Conservation (phyloP, 2,329 filamentous ascomycete genomes). For the Chaetomium sp. region DNA sequence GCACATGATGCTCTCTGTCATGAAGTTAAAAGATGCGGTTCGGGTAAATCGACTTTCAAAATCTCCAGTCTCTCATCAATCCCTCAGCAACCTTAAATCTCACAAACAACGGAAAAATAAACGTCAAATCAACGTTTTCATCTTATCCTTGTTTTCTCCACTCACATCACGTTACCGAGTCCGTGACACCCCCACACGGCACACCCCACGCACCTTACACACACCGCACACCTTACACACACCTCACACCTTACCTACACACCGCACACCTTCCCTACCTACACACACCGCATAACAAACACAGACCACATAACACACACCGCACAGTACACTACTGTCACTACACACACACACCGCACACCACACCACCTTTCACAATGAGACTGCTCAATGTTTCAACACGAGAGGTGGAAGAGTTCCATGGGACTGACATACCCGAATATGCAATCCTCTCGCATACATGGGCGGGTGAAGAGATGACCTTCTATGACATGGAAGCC, state of each 20-base stretch:
- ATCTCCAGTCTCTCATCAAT: background rate
- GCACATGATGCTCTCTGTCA: background rate
- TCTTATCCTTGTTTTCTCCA: background rate
- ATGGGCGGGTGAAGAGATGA: constrained; percentile 37
- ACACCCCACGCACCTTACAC: background rate
- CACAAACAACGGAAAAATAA: background rate
- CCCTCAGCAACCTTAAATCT: background rate
- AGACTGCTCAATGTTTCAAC: constrained; percentile 43
- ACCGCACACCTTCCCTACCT: too few species aligned
- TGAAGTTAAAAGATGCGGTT: background rate
- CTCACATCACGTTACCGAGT: too few species aligned
- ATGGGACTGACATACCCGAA: constrained; percentile 33
- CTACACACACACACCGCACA: background rate
- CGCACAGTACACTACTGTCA: background rate
- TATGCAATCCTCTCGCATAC: constrained; percentile 48
- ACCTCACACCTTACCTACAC: background rate
- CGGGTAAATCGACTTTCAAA: background rate
- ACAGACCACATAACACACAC: background rate
- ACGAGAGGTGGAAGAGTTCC: constrained; percentile 40
- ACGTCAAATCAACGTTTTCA: background rate
- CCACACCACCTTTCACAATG: constrained; percentile 35
- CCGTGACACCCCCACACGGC: too few species aligned
- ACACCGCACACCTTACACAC: too few species aligned
- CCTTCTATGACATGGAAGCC: constrained; percentile 27
- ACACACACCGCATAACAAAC: background rate